Base-by-base conservation (phyloP, 805 yeast genomes). In the Kuraishia ogatae region DNA sequence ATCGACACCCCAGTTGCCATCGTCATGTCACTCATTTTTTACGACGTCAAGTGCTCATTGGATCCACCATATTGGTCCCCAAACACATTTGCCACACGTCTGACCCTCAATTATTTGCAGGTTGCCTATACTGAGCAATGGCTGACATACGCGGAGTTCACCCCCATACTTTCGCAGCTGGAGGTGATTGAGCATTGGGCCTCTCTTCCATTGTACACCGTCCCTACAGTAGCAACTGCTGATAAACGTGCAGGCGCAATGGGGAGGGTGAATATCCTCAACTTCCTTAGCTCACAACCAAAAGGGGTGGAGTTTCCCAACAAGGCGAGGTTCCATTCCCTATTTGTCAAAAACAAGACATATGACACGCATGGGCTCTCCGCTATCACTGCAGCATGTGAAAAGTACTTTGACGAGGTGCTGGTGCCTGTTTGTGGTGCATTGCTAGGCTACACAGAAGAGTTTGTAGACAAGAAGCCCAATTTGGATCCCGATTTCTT, bases 1-100 rank as follows among this genome's bases (percentile, higher is more conserved):
- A n/a, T n/a, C n/a, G n/a, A n/a, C n/a, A n/a, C n/a, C n/a, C n/a
- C n/a, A n/a, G n/a, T n/a, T n/a, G n/a, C n/a, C n/a, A n/a, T n/a
- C n/a, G n/a, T n/a, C n/a, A n/a, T n/a, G n/a, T n/a, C n/a, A n/a
- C 43, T 35, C 43, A 35, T 35, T 7, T 35, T 35, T 15, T 35
- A 35, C 43, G 43, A 35, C 43, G 43, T 35, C 43, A 35, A 35
- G 43, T 35, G 43, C 43, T 8, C 4, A 3, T 35, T 35, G 43
- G 43, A 35, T 17, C 43, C 60, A 2, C 70, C 75, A 61, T 84
- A 43, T 15, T 52, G 54, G 54, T 52, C 54, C 13, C 50, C 54
- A 23, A 52, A 52, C 19, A 47, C 51, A 19, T 24, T 35, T 19
- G 50, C 39, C 11, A 47, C 50, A 15, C 39, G 54, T n/a, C 39